Conservation (phyloP, 108 stramenopile species). For the Aureococcus anophagefferens region DNA sequence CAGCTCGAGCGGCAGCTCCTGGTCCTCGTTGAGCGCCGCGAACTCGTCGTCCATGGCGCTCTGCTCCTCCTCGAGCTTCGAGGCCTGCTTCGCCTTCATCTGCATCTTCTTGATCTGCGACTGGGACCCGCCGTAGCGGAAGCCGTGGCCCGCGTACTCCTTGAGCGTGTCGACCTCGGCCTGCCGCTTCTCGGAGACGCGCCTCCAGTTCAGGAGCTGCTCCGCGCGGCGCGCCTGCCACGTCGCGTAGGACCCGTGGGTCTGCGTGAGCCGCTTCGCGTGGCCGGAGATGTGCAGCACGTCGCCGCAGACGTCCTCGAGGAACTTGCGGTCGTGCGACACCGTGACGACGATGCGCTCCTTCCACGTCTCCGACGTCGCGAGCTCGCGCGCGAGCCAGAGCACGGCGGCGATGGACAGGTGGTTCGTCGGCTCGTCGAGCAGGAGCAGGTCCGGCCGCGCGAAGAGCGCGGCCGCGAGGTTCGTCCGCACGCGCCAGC, state of each 20-base stretch:
- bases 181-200: neutral
- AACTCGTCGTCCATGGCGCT: constrained; percentile 22
- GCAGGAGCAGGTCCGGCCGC: constrained; percentile 37
- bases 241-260: constrained; percentile 20
- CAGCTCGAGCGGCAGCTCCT: constrained; percentile 41
- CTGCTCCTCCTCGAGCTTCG: constrained; percentile 27
- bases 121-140: constrained; percentile 29
- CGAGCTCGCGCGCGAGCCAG: constrained; percentile 54
- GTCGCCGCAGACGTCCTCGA: constrained; percentile 42
- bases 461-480: constrained; percentile 52
- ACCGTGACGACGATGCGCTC: constrained; percentile 43
- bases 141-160: constrained; percentile 41
- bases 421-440: constrained; percentile 38
- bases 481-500: constrained; percentile 60
- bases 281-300: constrained; percentile 40
- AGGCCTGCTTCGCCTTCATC: constrained; percentile 42
- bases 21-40: constrained; percentile 37
- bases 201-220: neutral
- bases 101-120: constrained; percentile 41
- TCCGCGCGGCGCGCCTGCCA: constrained; percentile 19
- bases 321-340: constrained; percentile 51
- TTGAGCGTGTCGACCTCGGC: constrained; percentile 27
- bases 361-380: constrained; percentile 18
- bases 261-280: constrained; percentile 19
- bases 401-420: constrained; percentile 46